These are phyloP conservation scores for Pseudoturritis turrita DNA, from an alignment of 345 rosid species.

Conservation along the genomic window DNA sequence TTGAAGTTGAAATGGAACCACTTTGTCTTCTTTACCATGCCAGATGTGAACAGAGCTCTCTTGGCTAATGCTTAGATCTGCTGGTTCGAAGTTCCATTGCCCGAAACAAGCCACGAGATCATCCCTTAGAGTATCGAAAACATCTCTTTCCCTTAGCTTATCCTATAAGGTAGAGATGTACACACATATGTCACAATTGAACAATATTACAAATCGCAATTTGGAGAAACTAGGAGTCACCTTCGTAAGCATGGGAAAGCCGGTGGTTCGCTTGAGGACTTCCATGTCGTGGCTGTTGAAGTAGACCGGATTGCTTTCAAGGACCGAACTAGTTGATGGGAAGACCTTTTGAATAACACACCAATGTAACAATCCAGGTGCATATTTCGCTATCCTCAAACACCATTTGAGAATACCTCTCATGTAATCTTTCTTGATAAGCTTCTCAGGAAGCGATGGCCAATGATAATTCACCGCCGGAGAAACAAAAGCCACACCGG, in stretches of 20 bases:
- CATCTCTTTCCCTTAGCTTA: slow-evolving; percentile 37
- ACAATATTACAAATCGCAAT: too few relatives aligned
- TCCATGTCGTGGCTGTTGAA: slow-evolving; percentile 67
- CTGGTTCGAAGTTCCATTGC: slow-evolving; percentile 82
- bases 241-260: slow-evolving; percentile 79
- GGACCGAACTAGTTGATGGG: slow-evolving; percentile 44
- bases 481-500: slow-evolving; percentile 72
- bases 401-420: slow-evolving; percentile 45
- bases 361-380: slow-evolving; percentile 70
- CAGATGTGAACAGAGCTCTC: slow-evolving; percentile 61
- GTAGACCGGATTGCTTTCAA: slow-evolving; percentile 54
- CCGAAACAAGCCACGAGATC: slow-evolving; percentile 62
- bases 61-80: slow-evolving; percentile 36
- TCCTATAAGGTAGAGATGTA: slow-evolving; percentile 31
- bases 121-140: slow-evolving; percentile 50
- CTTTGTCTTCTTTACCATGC: slow-evolving; percentile 83
- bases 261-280: slow-evolving; percentile 48
- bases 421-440: slow-evolving; percentile 56
- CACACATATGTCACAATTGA: slow-evolving; percentile 1
- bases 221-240: slow-evolving; percentile 26
- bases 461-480: slow-evolving; percentile 75
- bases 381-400: slow-evolving; percentile 49
- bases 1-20: slow-evolving; percentile 77
- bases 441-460: slow-evolving; percentile 67
- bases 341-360: slow-evolving; percentile 64